phyloP scores from a whole-genome alignment of 352 stramenopile genomes.

The Phytophthora sp. region DNA sequence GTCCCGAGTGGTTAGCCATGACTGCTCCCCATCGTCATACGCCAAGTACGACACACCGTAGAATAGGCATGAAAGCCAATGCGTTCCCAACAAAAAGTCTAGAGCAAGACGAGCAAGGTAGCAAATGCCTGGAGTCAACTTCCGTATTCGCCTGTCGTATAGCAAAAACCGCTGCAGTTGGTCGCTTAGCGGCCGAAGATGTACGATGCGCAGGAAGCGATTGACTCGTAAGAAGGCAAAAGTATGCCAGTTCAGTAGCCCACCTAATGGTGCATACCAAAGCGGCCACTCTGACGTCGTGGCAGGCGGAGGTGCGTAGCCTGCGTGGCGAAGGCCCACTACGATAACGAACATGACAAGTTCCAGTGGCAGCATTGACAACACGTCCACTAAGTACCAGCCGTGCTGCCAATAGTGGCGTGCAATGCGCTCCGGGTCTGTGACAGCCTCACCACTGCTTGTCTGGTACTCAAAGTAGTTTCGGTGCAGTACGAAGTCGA shows the following conservation, averaged over 20 bases:
- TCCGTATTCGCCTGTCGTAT: conserved; percentile 44
- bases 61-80: conserved; percentile 66
- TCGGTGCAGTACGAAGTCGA: conserved; percentile 66
- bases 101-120: conserved; percentile 56
- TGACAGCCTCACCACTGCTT: conserved; percentile 42
- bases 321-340: conserved; percentile 21
- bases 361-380: conserved; percentile 60
- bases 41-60: conserved; percentile 60
- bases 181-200: conserved; percentile 53
- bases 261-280: conserved; percentile 18
- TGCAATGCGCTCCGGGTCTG: conserved; percentile 40
- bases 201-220: conserved; percentile 54
- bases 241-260: conserved; percentile 52
- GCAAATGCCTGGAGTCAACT: conserved; percentile 30
- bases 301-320: conserved; percentile 17
- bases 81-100: conserved; percentile 54
- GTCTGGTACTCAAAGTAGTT: conserved; percentile 63
- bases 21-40: conserved; percentile 39
- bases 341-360: conserved; percentile 38
- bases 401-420: conserved; percentile 56
- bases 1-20: conserved; percentile 61
- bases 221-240: conserved; percentile 59
- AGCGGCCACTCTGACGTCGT: conserved; percentile 28
- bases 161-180: conserved; percentile 56
- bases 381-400: conserved; percentile 51